Evolutionary conservation across 1,284 basidiomycete species (phyloP).

Genomic region (Ganoderma boninense): DNA sequence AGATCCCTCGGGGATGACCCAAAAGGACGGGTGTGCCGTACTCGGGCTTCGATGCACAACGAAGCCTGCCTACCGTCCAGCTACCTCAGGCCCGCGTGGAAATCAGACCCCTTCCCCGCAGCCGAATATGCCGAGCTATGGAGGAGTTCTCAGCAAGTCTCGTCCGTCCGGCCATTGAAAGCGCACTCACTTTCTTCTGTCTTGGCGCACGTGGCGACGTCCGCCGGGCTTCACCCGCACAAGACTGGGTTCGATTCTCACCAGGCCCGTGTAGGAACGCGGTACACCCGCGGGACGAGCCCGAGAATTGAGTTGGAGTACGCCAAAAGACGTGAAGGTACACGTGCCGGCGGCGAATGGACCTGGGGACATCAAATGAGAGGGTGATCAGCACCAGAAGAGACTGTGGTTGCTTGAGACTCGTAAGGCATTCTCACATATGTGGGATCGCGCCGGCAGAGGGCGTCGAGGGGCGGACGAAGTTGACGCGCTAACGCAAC

Average conservation of each 20-base stretch:
- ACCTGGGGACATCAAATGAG: constrained; percentile 3
- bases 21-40: constrained; percentile 15
- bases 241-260: constrained; percentile 16
- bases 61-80: constrained; percentile 21
- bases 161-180: constrained; percentile 13
- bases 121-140: neutral
- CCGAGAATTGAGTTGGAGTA: constrained; percentile 10
- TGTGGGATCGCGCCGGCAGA: constrained; percentile 6
- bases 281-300: constrained; percentile 2
- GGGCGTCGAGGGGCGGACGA: neutral
- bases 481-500: neutral
- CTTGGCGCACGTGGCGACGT: constrained; percentile 1
- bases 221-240: neutral
- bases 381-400: constrained; percentile 13
- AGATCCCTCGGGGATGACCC: neutral
- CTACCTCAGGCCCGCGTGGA: constrained; percentile 2
- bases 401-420: constrained; percentile 14
- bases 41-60: constrained; percentile 19
- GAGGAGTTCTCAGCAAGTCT: constrained; percentile 1
- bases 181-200: constrained; percentile 14
- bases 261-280: neutral
- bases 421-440: neutral
- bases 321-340: constrained; percentile 1
- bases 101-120: constrained; percentile 21
- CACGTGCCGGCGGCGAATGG: constrained; percentile 16